phyloP scores from a whole-genome alignment of 495 filamentous ascomycete species.

The Aspergillus leporis region DNA sequence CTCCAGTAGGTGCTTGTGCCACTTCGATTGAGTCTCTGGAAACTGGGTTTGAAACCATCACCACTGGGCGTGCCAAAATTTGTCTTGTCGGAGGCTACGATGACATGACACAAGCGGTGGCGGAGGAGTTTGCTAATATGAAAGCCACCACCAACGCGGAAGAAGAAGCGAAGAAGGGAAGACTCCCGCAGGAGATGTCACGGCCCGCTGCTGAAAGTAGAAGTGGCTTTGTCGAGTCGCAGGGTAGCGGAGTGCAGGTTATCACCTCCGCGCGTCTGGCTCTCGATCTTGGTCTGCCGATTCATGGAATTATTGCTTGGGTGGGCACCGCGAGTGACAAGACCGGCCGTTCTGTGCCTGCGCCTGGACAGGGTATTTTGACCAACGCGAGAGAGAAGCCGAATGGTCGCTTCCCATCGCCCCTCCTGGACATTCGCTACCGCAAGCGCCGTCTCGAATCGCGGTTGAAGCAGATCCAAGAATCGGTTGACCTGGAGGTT shows the following conservation, averaged over 20 bases:
- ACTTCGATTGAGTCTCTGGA: slow-evolving; percentile 97
- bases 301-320: slow-evolving; percentile 90
- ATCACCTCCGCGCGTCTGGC: slow-evolving; percentile 97
- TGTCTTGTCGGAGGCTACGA: slow-evolving; percentile 99
- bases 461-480: slow-evolving; percentile 86
- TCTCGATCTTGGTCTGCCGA: slow-evolving; percentile 97
- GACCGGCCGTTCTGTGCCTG: slow-evolving; percentile 95
- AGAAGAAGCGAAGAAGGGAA: slow-evolving; percentile 91
- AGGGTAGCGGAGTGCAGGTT: slow-evolving; percentile 96
- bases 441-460: slow-evolving; percentile 90
- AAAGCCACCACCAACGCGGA: slow-evolving; percentile 97
- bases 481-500: slow-evolving; percentile 61
- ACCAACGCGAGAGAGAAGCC: slow-evolving; percentile 93
- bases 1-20: slow-evolving; percentile 94
- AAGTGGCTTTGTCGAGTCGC: slow-evolving; percentile 99
- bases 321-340: slow-evolving; percentile 98
- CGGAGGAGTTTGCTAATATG: slow-evolving; percentile 99
- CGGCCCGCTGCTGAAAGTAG: slow-evolving; percentile 93
- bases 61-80: slow-evolving; percentile 93
- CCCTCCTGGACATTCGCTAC: slow-evolving; percentile 95
- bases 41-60: slow-evolving; percentile 95
- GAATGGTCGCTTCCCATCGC: slow-evolving; percentile 82
- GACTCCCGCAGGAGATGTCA: slow-evolving; percentile 97
- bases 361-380: slow-evolving; percentile 93
- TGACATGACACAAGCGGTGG: slow-evolving; percentile 98